Evolutionary conservation across 2,329 filamentous ascomycete species (phyloP), one percentile per base, ranked within the genome.

Genomic region (Exutisphaerella laricina): DNA sequence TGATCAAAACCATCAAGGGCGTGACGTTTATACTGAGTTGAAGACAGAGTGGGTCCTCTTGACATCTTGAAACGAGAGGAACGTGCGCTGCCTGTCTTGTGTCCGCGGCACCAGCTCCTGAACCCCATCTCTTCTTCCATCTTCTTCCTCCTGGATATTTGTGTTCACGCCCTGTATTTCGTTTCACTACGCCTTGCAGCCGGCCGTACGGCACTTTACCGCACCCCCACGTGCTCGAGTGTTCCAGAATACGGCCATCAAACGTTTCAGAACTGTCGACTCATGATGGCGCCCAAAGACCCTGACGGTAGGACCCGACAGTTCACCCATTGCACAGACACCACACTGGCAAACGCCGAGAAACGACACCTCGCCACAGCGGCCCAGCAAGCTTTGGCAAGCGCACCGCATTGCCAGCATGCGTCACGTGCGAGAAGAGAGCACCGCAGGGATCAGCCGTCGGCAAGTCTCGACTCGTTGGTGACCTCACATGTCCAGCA

Each of bases 1-100:
- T 33, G 14, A 33, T 17, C 1, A 4, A 18, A 17, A 39, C 12
- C 8, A 3, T 14, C 25, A 18, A 39, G 8, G 36, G 36, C 29
- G 36, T 39, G 36, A 39, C 23, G 36, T 39, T 39, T 17, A 30
- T 21, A 39, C 36, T 39, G 36, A 39, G 36, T 39, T 39, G 36
- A n/a, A 17, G 25, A 26, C 36, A 30, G 36, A 39, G 36, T 39
- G 36, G 36, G 36, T 39, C 36, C 30, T 30, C 18, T 29, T n/a
- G n/a, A n/a, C n/a, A n/a, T n/a, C n/a, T n/a, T n/a, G n/a, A n/a
- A n/a, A n/a, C n/a, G n/a, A n/a, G n/a, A n/a, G n/a, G n/a, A n/a
- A n/a, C n/a, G n/a, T n/a, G n/a, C n/a, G n/a, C n/a, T 39, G 23
- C 36, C 36, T 30, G n/a, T 7, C 14, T 28, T 22, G 5, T 36